Conservation (phyloP, 1,284 basidiomycete species). For the Tranzscheliella williamsii region DNA sequence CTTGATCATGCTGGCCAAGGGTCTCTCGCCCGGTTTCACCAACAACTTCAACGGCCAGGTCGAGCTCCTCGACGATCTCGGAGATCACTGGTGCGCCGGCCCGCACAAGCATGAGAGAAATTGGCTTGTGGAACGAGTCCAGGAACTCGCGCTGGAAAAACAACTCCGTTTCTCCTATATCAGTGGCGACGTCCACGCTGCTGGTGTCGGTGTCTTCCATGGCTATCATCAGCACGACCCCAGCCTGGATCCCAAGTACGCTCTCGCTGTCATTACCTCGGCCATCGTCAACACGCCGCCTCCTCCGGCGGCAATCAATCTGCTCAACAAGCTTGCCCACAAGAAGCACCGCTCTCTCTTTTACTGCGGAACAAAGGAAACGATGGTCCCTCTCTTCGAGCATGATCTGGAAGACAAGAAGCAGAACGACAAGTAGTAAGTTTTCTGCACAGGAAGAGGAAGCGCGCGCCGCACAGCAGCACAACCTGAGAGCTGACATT, state of each 20-base stretch:
- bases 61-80: conserved; percentile 60
- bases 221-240: conserved; percentile 47
- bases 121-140: conserved; percentile 73
- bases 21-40: conserved; percentile 45
- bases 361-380: conserved; percentile 70
- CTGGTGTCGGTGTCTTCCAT: conserved; percentile 43
- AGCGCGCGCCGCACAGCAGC: too few species aligned
- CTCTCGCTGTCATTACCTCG: conserved; percentile 55
- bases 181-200: conserved; percentile 58
- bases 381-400: conserved; percentile 74
- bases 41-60: conserved; percentile 60
- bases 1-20: conserved; percentile 54
- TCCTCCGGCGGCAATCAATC: conserved; percentile 74
- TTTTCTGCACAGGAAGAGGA: too few species aligned
- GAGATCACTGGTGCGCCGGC: conserved; percentile 75
- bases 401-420: conserved; percentile 78
- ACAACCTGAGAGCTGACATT: too few species aligned
- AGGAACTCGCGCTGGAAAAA: conserved; percentile 50
- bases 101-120: conserved; percentile 81
- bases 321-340: conserved; percentile 78
- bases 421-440: conserved; percentile 65
- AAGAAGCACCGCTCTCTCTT: conserved; percentile 72
- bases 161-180: conserved; percentile 53
- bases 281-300: conserved; percentile 65
- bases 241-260: conserved; percentile 51